These are phyloP conservation scores for Trametes versicolor DNA, from an alignment of 1,284 basidiomycete species.

Conservation along the genomic window DNA sequence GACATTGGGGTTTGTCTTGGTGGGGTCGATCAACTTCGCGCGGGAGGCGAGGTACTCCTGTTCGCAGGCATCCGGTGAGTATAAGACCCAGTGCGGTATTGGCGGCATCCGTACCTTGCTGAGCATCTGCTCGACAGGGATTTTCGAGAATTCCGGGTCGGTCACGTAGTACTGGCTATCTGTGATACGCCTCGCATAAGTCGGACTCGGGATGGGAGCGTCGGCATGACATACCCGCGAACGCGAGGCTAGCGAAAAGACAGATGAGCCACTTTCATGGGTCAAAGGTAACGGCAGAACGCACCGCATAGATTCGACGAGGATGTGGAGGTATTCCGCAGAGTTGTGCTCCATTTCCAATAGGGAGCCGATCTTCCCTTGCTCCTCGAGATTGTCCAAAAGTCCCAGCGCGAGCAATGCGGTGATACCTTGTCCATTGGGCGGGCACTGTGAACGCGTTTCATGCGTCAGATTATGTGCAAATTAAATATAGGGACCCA, in stretches of 20 bases:
- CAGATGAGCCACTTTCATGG: too few relatives aligned
- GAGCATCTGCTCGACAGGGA: conserved; percentile 82
- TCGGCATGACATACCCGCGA: conserved; percentile 61
- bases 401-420: conserved; percentile 94
- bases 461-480: not conserved
- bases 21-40: conserved; percentile 83
- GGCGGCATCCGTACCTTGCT: conserved; percentile 67
- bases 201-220: not conserved
- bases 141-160: conserved; percentile 80
- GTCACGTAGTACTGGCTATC: conserved; percentile 90
- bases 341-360: conserved; percentile 89
- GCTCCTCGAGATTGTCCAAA: conserved; percentile 84
- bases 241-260: conserved; percentile 73
- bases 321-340: conserved; percentile 85
- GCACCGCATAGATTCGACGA: conserved; percentile 86
- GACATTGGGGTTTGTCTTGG: conserved; percentile 70
- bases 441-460: conserved; percentile 76
- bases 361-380: conserved; percentile 76
- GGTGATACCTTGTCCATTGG: conserved; percentile 95
- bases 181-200: conserved; percentile 42
- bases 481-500: too few relatives aligned
- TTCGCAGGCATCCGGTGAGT: conserved; percentile 3
- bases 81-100: not conserved
- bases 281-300: conserved; percentile 20
- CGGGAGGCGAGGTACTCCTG: conserved; percentile 85